Base-by-base conservation (phyloP, 2,329 filamentous ascomycete species). In the Penicillium sumatraense region DNA sequence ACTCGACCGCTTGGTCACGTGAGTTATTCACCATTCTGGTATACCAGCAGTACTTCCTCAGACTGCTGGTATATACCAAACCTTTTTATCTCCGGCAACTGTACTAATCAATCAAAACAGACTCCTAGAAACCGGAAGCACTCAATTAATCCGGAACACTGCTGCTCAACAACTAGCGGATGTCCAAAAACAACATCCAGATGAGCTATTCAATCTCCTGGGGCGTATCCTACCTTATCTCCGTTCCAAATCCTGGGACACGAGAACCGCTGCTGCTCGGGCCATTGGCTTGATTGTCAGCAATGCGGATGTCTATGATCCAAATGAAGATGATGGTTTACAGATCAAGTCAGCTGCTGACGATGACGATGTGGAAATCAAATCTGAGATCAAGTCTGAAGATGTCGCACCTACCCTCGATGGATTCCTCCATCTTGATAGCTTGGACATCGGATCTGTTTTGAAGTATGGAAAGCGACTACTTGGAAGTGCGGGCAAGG, bases 141-240 rank as follows among this genome's bases (percentile, higher is more conserved):
- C 95, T 57, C 89, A 89, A 72, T 83, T 99, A 64, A 98, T 99
- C 72, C 89, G 96, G 65, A 96, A 97, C 71, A 99, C 95, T 60
- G 96, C 95, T 59, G 95, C 96, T 59, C 92, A 96, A 71, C 95
- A 99, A 78, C 84, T 99, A 60, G 95, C 93, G 59, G 95, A 99
- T 77, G 95, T 96, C 75, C 96, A 99, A 77, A 98, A 97, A 73
- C 90, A 95, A 74, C 95, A 98, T 68, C 95, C 95, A 0, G 93
- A 99, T 77, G 96, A 99, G 74, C 81, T 99, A 1, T 98, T 98
- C 78, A 97, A 98, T 71, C 83, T 99, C 6, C 83, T 99, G 11
- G 93, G 91, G 26, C 85, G 93, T 57, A 93, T 99, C 27, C 88
- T 99, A n/a, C 93, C 95, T 1, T 99, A 97, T 74, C 83, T 99